Evolutionary conservation across 805 yeast genomes (phyloP).

Genomic region (Zygoascus bituminiphila): DNA sequence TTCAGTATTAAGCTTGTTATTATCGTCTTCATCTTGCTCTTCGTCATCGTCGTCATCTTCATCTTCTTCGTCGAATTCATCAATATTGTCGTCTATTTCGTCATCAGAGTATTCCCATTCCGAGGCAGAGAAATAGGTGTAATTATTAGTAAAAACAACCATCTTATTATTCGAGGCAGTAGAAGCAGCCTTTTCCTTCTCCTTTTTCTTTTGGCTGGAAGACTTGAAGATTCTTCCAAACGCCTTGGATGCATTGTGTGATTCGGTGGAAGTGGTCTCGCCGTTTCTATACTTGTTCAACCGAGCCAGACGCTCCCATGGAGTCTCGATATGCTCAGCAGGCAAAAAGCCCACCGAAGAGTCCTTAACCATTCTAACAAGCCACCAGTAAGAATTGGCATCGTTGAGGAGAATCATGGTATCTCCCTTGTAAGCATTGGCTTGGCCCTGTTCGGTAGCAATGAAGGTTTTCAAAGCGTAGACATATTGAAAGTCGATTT

Average conservation of each 20-base stretch:
- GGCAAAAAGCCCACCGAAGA: conserved; percentile 90
- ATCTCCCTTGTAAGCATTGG: conserved; percentile 70
- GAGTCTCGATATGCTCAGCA: conserved; percentile 89
- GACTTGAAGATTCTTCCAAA: conserved; percentile 14
- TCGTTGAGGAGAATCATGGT: conserved; percentile 78
- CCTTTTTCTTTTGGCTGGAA: conserved; percentile 4
- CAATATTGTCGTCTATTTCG: conserved; percentile 17
- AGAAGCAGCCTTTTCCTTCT: conserved; percentile 1
- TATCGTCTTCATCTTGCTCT: conserved; percentile 4
- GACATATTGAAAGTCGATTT: conserved; percentile 70
- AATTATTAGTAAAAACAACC: conserved; percentile 16
- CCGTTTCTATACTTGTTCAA: conserved; percentile 89
- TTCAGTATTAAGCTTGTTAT: too few relatives aligned
- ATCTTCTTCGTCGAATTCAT: conserved; percentile 10
- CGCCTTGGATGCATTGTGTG: conserved; percentile 3
- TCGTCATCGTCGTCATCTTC: conserved; percentile 8
- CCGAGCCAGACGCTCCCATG: conserved; percentile 83
- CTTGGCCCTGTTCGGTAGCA: conserved; percentile 92
- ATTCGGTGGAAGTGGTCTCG: conserved; percentile 30
- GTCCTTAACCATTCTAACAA: conserved; percentile 52
- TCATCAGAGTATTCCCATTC: conserved; percentile 22
- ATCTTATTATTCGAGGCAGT: conserved; percentile 1
- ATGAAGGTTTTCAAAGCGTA: conserved; percentile 81
- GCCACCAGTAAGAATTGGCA: conserved; percentile 95
- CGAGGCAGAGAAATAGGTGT: conserved; percentile 22